Evolutionary conservation across 352 stramenopile species (phyloP).

Genomic region (Phytophthora kernoviae): DNA sequence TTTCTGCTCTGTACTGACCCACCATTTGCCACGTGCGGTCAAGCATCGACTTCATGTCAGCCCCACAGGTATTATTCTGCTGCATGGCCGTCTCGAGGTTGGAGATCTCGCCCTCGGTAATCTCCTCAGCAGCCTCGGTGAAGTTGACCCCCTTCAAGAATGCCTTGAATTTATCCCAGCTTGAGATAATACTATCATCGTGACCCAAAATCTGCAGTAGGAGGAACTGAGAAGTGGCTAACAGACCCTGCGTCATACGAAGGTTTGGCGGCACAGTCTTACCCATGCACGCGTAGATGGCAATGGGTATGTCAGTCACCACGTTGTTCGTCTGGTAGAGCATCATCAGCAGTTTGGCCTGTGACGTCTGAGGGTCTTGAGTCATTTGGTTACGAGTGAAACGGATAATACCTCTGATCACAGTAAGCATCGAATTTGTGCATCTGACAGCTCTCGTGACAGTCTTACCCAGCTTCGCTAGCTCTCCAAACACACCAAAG

Average conservation of each 20-base stretch:
- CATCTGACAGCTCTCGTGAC: constrained; percentile 49
- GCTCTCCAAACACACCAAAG: constrained; percentile 43
- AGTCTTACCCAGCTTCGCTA: constrained; percentile 37
- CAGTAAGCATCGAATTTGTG: constrained; percentile 39
- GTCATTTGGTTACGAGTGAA: constrained; percentile 34
- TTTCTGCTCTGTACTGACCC: constrained; percentile 33
- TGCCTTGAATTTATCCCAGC: constrained; percentile 36
- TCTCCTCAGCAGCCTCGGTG: constrained; percentile 18
- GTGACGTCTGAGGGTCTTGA: constrained; percentile 46
- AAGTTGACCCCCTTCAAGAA: constrained; percentile 36
- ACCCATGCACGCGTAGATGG: constrained; percentile 53
- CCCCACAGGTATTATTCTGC: constrained; percentile 45
- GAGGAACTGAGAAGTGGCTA: constrained; percentile 35
- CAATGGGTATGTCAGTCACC: constrained; percentile 53
- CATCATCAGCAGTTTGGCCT: constrained; percentile 55
- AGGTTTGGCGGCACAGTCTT: constrained; percentile 21
- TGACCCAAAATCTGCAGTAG: constrained; percentile 32
- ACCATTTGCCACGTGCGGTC: constrained; percentile 48
- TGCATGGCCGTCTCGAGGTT: constrained; percentile 40
- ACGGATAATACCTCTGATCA: constrained; percentile 23
- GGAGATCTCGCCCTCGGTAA: constrained; percentile 35
- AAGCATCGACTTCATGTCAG: constrained; percentile 38
- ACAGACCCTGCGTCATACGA: constrained; percentile 25
- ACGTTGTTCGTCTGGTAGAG: constrained; percentile 64
- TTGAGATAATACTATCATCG: constrained; percentile 33